A percentile compares a stretch with the other conserved stretches of the same genome.
phyloP scores from a whole-genome alignment of 176 grass and related monocot genomes.

The Tillandsia leiboldiana region DNA sequence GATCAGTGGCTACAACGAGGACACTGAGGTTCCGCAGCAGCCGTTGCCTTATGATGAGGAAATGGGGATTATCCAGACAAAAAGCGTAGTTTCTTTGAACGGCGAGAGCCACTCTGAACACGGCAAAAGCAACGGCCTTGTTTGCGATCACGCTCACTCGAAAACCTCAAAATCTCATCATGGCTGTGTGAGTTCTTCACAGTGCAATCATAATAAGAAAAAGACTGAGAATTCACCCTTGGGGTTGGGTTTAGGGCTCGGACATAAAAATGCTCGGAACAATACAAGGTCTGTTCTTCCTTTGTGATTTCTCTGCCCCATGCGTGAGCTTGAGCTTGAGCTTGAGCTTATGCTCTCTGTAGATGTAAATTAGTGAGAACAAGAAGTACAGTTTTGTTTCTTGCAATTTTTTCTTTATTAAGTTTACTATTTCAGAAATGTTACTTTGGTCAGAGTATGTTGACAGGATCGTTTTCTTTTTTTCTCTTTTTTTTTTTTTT shows the following conservation, averaged over 20 bases:
- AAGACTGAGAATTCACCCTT: slow-evolving; percentile 28
- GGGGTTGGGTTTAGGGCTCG: slow-evolving; percentile 73
- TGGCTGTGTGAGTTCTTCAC: slow-evolving; percentile 28
- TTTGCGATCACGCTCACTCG: slow-evolving; percentile 35
- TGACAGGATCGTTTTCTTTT: too few species aligned
- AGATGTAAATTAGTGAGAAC: background rate
- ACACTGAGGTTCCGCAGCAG: slow-evolving; percentile 38
- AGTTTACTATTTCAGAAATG: too few species aligned
- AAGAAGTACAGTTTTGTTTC: too few species aligned
- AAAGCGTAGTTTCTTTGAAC: slow-evolving; percentile 31
- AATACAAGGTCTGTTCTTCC: slow-evolving; percentile 56
- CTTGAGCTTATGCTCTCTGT: background rate
- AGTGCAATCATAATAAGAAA: slow-evolving; percentile 51
- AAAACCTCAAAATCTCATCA: slow-evolving; percentile 33
- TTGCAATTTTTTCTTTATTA: too few species aligned
- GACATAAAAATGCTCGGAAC: slow-evolving; percentile 53
- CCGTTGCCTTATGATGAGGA: slow-evolving; percentile 42
- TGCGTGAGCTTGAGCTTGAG: background rate
- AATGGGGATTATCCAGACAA: slow-evolving; percentile 61
- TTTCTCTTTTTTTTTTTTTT: too few species aligned
- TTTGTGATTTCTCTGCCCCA: slow-evolving; percentile 33
- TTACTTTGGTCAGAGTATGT: too few species aligned
- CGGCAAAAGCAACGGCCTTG: slow-evolving; percentile 42
- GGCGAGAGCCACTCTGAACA: slow-evolving; percentile 38
- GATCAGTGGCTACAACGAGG: slow-evolving; percentile 67